phyloP scores from a whole-genome alignment of 2,329 filamentous ascomycete genomes.

The Venturia aucupariae region DNA sequence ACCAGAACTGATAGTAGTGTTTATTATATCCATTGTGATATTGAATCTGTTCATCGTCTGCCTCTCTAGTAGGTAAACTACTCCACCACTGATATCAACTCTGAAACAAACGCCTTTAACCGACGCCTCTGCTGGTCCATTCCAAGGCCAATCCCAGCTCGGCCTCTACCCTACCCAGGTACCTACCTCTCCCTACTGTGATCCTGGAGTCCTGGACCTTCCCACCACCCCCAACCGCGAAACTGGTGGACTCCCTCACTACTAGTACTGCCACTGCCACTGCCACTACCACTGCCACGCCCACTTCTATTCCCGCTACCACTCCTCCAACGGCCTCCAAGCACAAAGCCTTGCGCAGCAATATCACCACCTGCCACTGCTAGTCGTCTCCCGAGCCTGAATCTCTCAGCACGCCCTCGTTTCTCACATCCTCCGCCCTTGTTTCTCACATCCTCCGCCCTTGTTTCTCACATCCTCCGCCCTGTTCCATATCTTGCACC shows the following conservation, averaged over 20 bases:
- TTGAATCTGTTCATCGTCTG: no score
- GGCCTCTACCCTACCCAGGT: background rate
- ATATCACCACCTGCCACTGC: background rate
- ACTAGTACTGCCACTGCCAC: no score
- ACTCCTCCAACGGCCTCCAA: background rate
- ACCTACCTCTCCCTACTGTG: no score
- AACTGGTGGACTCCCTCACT: no score
- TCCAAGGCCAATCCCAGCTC: background rate
- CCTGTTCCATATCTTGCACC: background rate
- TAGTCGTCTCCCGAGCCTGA: background rate
- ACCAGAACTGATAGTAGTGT: no score
- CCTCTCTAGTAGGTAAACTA: no score
- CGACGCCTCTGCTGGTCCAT: background rate
- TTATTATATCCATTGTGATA: no score
- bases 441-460: background rate
- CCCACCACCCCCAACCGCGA: background rate
- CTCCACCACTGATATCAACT: background rate
- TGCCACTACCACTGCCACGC: no score
- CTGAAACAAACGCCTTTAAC: constrained; percentile 2
- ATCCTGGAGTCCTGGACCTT: no score
- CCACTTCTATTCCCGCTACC: no score
- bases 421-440: background rate
- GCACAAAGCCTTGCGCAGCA: background rate
- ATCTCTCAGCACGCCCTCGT: background rate
- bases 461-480: background rate